These are phyloP conservation scores for Ensete ventricosum DNA, from an alignment of 176 grass and related monocot genomes.

Conservation along the genomic window DNA sequence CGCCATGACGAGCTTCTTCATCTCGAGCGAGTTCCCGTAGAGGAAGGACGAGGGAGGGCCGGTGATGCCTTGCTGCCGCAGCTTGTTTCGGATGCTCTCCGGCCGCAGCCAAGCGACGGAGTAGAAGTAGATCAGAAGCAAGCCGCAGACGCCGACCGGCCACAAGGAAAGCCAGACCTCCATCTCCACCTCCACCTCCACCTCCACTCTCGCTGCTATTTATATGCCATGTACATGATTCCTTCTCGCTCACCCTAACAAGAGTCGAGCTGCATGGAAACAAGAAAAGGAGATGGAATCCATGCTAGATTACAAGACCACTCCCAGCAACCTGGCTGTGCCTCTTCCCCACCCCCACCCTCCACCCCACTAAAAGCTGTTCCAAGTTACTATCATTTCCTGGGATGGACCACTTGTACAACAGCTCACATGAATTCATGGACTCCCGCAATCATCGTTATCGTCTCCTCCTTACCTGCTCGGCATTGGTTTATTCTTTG, in stretches of 20 bases:
- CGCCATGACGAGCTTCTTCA: slow-evolving; percentile 37
- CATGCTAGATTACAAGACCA: background rate
- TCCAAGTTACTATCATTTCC: too few species aligned
- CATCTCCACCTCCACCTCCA: slow-evolving; percentile 17
- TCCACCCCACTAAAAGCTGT: too few species aligned
- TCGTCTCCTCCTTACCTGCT: background rate
- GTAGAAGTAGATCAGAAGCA: slow-evolving; percentile 59
- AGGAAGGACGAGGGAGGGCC: slow-evolving; percentile 61
- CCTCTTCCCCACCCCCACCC: too few species aligned
- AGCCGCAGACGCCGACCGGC: slow-evolving; percentile 41
- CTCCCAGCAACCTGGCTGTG: too few species aligned
- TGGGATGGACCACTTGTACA: background rate
- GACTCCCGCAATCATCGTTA: background rate
- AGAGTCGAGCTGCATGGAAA: background rate
- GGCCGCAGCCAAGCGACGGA: slow-evolving; percentile 48
- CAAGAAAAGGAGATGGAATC: background rate
- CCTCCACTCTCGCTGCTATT: background rate
- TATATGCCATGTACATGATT: too few species aligned
- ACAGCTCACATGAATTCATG: background rate
- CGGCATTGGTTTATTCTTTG: background rate
- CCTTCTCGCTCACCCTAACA: too few species aligned
- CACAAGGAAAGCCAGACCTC: slow-evolving; percentile 35
- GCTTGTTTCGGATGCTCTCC: slow-evolving; percentile 40
- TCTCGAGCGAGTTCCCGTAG: slow-evolving; percentile 73
- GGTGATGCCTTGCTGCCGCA: slow-evolving; percentile 53